A percentile compares a stretch with the other conserved stretches of the same genome.
Conservation (phyloP, 805 yeast species). For the Spathaspora passalidarum region DNA sequence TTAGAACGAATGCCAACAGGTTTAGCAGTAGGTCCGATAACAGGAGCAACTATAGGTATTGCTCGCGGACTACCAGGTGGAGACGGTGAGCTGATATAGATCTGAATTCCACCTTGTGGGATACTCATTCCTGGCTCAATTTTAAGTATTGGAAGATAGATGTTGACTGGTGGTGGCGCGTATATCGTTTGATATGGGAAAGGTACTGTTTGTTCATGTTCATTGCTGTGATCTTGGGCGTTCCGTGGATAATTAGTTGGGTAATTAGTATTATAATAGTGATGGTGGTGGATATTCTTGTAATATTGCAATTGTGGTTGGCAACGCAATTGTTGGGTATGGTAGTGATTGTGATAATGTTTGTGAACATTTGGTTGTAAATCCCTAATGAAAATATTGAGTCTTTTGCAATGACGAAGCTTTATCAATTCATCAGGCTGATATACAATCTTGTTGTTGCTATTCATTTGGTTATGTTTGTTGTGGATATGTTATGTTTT, state of each 20-base stretch:
- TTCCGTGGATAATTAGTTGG: background rate
- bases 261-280: background rate
- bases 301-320: background rate
- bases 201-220: background rate
- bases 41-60: background rate
- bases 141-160: slow-evolving; percentile 9
- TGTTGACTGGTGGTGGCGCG: background rate
- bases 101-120: slow-evolving; percentile 29
- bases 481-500: background rate
- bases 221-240: no score
- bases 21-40: background rate
- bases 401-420: slow-evolving; percentile 3
- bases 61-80: background rate
- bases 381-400: slow-evolving; percentile 5
- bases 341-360: background rate
- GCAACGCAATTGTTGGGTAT: background rate
- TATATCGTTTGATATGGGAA: background rate
- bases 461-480: no score
- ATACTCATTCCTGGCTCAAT: slow-evolving; percentile 23
- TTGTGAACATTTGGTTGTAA: slow-evolving; percentile 1
- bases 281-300: background rate
- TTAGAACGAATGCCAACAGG: background rate
- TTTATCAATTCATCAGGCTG: background rate
- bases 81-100: slow-evolving; percentile 5
- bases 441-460: slow-evolving; percentile 4